phyloP scores from a whole-genome alignment of 1,284 basidiomycete genomes.

The Schizophyllum amplum region DNA sequence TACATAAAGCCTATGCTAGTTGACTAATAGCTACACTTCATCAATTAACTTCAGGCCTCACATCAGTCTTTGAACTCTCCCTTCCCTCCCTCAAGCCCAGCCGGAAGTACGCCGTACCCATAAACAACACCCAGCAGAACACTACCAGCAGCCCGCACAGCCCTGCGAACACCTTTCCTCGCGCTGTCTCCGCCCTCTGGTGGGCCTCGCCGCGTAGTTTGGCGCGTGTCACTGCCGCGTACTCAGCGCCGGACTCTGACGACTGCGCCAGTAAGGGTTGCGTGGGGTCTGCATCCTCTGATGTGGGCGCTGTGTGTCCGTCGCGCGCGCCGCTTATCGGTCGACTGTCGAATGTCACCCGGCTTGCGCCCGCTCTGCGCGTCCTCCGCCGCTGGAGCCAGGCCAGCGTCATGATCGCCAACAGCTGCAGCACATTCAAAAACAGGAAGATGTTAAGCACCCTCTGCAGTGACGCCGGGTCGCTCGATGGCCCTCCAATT shows the following conservation, averaged over 20 bases:
- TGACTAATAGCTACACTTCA: too few relatives aligned
- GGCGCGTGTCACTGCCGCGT: slow-evolving; percentile 14
- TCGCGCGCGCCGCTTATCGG: slow-evolving; percentile 3
- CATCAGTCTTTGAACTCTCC: neutral
- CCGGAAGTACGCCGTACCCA: slow-evolving; percentile 51
- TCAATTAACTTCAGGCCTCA: too few relatives aligned
- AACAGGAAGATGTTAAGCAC: slow-evolving; percentile 52
- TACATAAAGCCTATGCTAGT: too few relatives aligned
- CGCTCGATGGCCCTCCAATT: slow-evolving; percentile 25
- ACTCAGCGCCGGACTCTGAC: slow-evolving; percentile 9
- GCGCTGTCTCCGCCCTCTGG: slow-evolving; percentile 27
- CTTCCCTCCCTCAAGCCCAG: slow-evolving; percentile 32
- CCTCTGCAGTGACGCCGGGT: slow-evolving; percentile 23
- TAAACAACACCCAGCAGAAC: slow-evolving; percentile 59
- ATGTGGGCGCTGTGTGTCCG: slow-evolving; percentile 6
- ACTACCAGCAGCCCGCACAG: slow-evolving; percentile 38
- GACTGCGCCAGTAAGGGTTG: slow-evolving; percentile 11
- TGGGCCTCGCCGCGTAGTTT: slow-evolving; percentile 17
- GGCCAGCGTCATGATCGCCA: slow-evolving; percentile 40
- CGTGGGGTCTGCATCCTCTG: slow-evolving; percentile 10
- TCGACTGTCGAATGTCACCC: slow-evolving; percentile 5
- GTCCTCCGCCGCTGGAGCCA: slow-evolving; percentile 31
- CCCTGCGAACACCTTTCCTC: slow-evolving; percentile 44
- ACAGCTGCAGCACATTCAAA: slow-evolving; percentile 53
- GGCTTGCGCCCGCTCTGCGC: slow-evolving; percentile 18